Evolutionary conservation across 2,329 filamentous ascomycete genomes (phyloP), one percentile per base, ranked within the genome.

Genomic region (Colletotrichum spinosum): DNA sequence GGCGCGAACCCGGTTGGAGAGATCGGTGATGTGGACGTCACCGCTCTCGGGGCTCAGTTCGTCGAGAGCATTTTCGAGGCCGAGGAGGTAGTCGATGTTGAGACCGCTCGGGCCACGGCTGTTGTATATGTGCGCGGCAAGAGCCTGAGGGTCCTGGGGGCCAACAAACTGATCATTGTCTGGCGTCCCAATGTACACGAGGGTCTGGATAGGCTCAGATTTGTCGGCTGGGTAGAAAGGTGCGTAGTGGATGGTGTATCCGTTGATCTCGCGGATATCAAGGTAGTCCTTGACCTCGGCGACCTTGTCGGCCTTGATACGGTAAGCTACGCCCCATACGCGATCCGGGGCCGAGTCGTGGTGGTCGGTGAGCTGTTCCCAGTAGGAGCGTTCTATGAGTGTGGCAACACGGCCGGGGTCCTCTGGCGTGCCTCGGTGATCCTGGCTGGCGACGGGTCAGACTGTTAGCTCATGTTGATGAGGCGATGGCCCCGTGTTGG

Each of bases 211-310:
- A 17, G 78, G 70, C 4, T 74, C 60, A 12, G 75, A 73, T 34
- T 74, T 73, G 68, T 81, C 77, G 4, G 86, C 83, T 7, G 90
- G 89, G 72, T 94, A 84, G 77, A 98, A 97, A 0, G 91, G 88
- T 35, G 94, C 93, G 77, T 94, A 93, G 78, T 97, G 94, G 70
- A 97, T 97, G 58, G 90, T 92, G 79, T 99, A 99, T 34, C 96
- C 96, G 80, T 98, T 97, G 75, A 98, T 97, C 79, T 99, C 96
- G 50, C 96, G 90, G 69, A 97, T 95, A 78, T 98, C 94, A 52
- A 99, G 92, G 76, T 97, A 97, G 64, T 90, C 86, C 70, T 92
- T 90, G 4, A 97, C 95, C 79, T 95, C 90, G 66, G 88, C 85
- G 25, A 97, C 93, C 70, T 89, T 86, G 2, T 87, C 83, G 7